Percentiles rank a stretch among this genome's conserved stretches.
phyloP scores from a whole-genome alignment of 306 rosid species.

The Cajanus cajan region DNA sequence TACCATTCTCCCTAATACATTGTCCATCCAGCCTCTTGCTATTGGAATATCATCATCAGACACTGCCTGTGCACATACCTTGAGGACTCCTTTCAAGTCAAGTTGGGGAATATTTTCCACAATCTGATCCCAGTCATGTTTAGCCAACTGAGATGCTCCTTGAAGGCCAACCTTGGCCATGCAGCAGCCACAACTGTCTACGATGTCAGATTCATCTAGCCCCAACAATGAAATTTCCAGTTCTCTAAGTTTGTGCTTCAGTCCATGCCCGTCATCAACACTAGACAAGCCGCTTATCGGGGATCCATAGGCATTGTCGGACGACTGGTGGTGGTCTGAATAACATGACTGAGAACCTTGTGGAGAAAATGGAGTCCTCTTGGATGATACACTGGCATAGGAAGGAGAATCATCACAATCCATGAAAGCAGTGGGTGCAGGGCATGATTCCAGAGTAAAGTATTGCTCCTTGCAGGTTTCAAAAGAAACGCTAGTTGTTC shows the following conservation, averaged over 20 bases:
- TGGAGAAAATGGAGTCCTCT: constrained; percentile 62
- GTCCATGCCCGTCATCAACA: constrained; percentile 52
- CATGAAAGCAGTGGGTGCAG: constrained; percentile 32
- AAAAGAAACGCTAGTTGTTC: constrained; percentile 50
- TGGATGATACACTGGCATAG: constrained; percentile 60
- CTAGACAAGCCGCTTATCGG: constrained; percentile 73
- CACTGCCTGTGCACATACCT: constrained; percentile 58
- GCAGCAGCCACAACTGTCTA: constrained; percentile 49
- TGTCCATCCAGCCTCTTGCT: constrained; percentile 56
- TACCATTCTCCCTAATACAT: constrained; percentile 67
- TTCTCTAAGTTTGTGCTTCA: constrained; percentile 62
- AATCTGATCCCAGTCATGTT: constrained; percentile 45
- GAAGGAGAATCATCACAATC: constrained; percentile 72
- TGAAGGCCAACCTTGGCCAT: constrained; percentile 29
- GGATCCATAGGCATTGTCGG: constrained; percentile 63
- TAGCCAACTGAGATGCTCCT: constrained; percentile 22
- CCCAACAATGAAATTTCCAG: constrained; percentile 69
- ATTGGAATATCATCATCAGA: constrained; percentile 44
- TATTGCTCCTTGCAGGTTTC: constrained; percentile 48
- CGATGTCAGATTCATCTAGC: constrained; percentile 56
- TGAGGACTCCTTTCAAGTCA: constrained; percentile 51
- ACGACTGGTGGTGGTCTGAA: constrained; percentile 72
- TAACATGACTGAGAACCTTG: constrained; percentile 67
- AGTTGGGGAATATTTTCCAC: constrained; percentile 39
- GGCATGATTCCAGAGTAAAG: constrained; percentile 70